Percentiles rank a stretch among this genome's conserved stretches.
These are phyloP conservation scores for Ustilago sp. DNA, from an alignment of 1,284 basidiomycete genomes.

Conservation along the genomic window DNA sequence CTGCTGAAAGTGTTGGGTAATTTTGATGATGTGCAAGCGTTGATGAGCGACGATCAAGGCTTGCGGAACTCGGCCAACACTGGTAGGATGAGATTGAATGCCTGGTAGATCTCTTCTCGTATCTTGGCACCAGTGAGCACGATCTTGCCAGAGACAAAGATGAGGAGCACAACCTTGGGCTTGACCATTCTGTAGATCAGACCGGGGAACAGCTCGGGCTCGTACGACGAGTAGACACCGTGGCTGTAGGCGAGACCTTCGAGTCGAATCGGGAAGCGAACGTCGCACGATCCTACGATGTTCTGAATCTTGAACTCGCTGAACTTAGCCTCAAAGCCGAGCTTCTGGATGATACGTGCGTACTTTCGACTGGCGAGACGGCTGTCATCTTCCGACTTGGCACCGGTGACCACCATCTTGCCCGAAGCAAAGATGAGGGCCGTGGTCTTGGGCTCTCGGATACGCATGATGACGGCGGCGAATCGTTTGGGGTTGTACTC, in stretches of 20 bases:
- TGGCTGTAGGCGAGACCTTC: conserved; percentile 98
- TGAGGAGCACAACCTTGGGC: conserved; percentile 97
- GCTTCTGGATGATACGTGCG: conserved; percentile 98
- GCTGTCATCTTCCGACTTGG: conserved; percentile 98
- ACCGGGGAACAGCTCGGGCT: conserved; percentile 98
- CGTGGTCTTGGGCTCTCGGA: conserved; percentile 99
- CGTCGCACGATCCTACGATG: conserved; percentile 95
- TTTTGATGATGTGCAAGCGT: conserved; percentile 21
- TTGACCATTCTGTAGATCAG: conserved; percentile 99
- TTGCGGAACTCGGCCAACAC: conserved; percentile 71
- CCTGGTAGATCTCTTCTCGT: conserved; percentile 98
- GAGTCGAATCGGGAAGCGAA: conserved; percentile 98
- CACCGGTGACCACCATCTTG: conserved; percentile 99
- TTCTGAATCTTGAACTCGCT: conserved; percentile 99
- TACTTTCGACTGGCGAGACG: conserved; percentile 97
- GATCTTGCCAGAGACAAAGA: conserved; percentile 99
- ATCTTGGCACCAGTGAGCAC: conserved; percentile 99
- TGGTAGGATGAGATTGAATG: conserved; percentile 96
- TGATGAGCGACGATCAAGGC: conserved; percentile 43
- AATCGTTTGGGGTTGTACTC: conserved; percentile 99
- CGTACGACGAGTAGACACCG: conserved; percentile 97
- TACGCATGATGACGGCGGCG: conserved; percentile 99
- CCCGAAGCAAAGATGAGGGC: conserved; percentile 99
- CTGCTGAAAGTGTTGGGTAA: conserved; percentile 38
- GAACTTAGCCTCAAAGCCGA: conserved; percentile 99